Base-by-base conservation (phyloP, 2,329 filamentous ascomycete genomes). In the Elsinoe fawcettii region DNA sequence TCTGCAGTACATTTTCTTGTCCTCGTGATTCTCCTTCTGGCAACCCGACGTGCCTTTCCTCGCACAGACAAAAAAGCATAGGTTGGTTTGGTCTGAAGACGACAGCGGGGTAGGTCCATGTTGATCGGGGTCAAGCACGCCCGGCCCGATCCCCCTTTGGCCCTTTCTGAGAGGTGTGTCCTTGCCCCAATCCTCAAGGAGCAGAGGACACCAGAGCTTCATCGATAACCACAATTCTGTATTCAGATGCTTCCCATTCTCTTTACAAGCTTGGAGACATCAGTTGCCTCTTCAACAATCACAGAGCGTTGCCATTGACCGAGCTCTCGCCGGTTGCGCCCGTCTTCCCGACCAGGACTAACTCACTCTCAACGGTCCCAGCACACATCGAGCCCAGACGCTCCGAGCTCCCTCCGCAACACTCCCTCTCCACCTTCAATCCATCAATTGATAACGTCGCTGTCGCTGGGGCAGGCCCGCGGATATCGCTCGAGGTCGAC, bases 221-320 rank as follows among this genome's bases (percentile, higher is more conserved):
- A 46, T 46, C 34, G 34, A 37, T 37, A 37, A 37, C 5, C 34
- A 14, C 34, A 54, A 46, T 56, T 53, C 53, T 46, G 53, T 53
- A 59, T 59, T 59, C 58, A 49, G 54, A 59, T 53, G 55, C 51
- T 57, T 43, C 44, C 41, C 46, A 53, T 43, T 20, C 41, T 46
- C 37, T 56, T 37, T 59, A 53, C 43, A 54, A 57, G 54, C 46
- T 44, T 37, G 22, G 41, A 2, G 41, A 37, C 32, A 39, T 16
- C 18, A 43, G 54, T 56, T 49, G 41, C 54, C 54, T 32, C 27
- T 56, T 56, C 54, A 46, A 56, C 54, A 56, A 56, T 56, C 54
- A 36, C 37, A 23, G 23, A 32, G 41, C 54, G 54, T 56, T 56
- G 54, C 39, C 22, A 56, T 56, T 56, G 54, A 37, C 27, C 43